phyloP scores from a whole-genome alignment of 2,329 filamentous ascomycete species.

The Nigrograna mackinnonii region DNA sequence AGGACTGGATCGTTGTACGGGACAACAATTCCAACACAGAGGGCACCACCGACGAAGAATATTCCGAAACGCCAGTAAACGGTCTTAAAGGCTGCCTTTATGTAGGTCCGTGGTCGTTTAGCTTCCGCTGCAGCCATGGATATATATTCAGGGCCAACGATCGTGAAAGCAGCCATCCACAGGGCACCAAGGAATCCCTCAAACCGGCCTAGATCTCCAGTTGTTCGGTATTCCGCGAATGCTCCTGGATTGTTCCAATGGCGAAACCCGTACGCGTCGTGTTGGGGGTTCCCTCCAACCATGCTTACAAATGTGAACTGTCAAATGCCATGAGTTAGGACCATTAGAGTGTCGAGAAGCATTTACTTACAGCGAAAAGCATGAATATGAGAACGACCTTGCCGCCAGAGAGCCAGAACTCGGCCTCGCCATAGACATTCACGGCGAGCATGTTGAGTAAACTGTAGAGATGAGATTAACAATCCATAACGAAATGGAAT shows the following conservation, averaged over 20 bases:
- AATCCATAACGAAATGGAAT: neutral
- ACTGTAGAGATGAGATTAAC: too few relatives aligned
- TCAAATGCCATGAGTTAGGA: constrained; percentile 40
- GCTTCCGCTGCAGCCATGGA: constrained; percentile 44
- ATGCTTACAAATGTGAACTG: constrained; percentile 42
- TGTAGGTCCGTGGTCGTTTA: constrained; percentile 33
- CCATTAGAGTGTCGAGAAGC: constrained; percentile 41
- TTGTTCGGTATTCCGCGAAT: constrained; percentile 33
- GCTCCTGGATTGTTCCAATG: constrained; percentile 40
- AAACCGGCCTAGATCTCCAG: constrained; percentile 26
- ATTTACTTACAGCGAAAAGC: neutral
- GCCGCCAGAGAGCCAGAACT: too few relatives aligned
- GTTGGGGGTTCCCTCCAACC: too few relatives aligned
- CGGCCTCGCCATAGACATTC: too few relatives aligned
- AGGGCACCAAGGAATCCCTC: constrained; percentile 5
- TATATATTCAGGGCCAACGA: constrained; percentile 45
- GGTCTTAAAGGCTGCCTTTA: constrained; percentile 42
- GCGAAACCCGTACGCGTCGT: constrained; percentile 39
- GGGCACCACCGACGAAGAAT: constrained; percentile 42
- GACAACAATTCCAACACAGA: constrained; percentile 40
- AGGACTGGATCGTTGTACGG: constrained; percentile 72
- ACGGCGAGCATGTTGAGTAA: neutral
- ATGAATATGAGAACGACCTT: neutral
- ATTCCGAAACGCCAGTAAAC: constrained; percentile 37
- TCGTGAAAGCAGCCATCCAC: constrained; percentile 33